Percentiles rank a stretch among this genome's conserved stretches.
Evolutionary conservation across 164 flowering plant genomes (phyloP).

Genomic region (Dillenia suffruticosa): DNA sequence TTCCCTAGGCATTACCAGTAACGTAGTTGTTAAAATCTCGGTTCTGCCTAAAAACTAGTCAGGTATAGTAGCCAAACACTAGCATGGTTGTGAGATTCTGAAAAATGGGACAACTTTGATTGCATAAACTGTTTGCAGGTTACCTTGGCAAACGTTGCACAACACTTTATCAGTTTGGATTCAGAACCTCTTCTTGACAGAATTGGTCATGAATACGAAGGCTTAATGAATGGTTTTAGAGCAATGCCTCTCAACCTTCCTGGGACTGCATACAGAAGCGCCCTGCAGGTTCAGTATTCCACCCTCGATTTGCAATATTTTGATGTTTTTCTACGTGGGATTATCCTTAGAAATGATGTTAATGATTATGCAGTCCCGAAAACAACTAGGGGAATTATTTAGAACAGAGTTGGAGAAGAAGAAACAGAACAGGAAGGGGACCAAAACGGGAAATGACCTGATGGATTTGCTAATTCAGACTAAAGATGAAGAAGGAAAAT

Average conservation of each 20-base stretch:
- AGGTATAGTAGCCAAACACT: no score
- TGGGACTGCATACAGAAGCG: slow-evolving; percentile 41
- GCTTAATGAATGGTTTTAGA: slow-evolving; percentile 37
- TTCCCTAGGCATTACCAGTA: background rate
- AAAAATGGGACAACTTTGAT: no score
- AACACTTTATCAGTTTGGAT: slow-evolving; percentile 41
- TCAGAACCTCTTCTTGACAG: slow-evolving; percentile 32
- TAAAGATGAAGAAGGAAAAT: slow-evolving; percentile 42
- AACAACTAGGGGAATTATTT: slow-evolving; percentile 28
- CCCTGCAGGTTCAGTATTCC: slow-evolving; percentile 28
- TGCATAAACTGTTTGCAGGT: no score
- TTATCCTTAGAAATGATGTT: no score
- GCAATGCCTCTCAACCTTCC: slow-evolving; percentile 39
- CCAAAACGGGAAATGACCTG: slow-evolving; percentile 23
- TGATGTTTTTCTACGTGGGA: no score
- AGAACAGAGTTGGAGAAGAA: slow-evolving; percentile 34
- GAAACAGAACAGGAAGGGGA: background rate
- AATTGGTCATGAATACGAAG: slow-evolving; percentile 22
- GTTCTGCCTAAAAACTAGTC: background rate
- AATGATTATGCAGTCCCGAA: slow-evolving; percentile 31
- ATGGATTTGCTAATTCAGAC: slow-evolving; percentile 48
- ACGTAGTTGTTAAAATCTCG: background rate
- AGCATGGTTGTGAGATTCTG: no score
- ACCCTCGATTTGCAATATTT: no score
- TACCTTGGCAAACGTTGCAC: background rate